Conservation (phyloP, 2,329 filamentous ascomycete genomes). For the Microsporum ferrugineum region DNA sequence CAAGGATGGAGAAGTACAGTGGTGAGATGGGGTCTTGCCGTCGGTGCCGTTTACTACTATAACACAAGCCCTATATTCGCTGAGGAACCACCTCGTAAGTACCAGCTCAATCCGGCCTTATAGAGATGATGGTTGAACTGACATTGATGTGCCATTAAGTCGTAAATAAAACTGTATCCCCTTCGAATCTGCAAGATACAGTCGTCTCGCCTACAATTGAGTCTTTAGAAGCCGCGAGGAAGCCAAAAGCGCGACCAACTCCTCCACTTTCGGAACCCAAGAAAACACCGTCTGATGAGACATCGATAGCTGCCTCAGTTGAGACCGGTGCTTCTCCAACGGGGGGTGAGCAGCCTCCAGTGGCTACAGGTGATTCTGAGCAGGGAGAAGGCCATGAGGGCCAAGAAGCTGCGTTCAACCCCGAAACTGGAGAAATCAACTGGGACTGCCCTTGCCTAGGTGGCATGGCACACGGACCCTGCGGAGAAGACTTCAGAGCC, state of each 20-base stretch:
- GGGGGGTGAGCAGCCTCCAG: slow-evolving; percentile 9
- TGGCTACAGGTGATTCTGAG: slow-evolving; percentile 49
- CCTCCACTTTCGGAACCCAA: slow-evolving; percentile 12
- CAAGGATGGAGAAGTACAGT: slow-evolving; percentile 71
- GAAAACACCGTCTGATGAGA: slow-evolving; percentile 8
- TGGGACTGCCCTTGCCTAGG: slow-evolving; percentile 98
- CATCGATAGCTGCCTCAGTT: slow-evolving; percentile 15
- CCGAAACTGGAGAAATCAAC: slow-evolving; percentile 98
- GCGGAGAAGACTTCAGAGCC: slow-evolving; percentile 86
- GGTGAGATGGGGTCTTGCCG: slow-evolving; percentile 63
- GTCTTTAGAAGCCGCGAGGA: slow-evolving; percentile 9
- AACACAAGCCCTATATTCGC: slow-evolving; percentile 82
- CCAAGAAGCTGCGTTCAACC: slow-evolving; percentile 90
- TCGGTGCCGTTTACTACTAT: slow-evolving; percentile 78
- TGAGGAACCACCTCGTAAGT: slow-evolving; percentile 65
- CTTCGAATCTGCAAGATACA: background rate
- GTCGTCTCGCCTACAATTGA: slow-evolving; percentile 11
- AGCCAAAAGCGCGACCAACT: slow-evolving; percentile 11
- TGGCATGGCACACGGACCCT: slow-evolving; percentile 93
- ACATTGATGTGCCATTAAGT: background rate
- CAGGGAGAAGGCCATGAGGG: slow-evolving; percentile 54
- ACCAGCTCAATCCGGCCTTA: background rate
- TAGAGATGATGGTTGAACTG: background rate
- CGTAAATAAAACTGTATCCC: background rate
- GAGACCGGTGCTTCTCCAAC: slow-evolving; percentile 11